These are phyloP conservation scores for Rhamnella rubrinervis DNA, from an alignment of 331 rosid genomes.

Conservation along the genomic window DNA sequence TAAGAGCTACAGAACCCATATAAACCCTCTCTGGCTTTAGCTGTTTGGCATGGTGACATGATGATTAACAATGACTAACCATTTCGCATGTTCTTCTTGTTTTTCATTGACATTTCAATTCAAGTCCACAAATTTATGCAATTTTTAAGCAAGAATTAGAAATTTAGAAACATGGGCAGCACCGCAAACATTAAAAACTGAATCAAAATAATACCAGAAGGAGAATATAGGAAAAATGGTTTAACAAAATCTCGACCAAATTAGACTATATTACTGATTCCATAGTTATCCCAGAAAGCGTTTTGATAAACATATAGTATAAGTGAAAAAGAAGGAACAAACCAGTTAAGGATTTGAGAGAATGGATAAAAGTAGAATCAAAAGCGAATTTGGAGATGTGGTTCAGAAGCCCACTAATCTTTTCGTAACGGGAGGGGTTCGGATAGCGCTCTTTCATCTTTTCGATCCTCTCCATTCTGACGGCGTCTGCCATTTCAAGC, in stretches of 20 bases:
- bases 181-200: not conserved
- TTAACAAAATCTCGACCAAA: not conserved
- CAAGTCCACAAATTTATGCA: not conserved
- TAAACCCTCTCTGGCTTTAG: no score
- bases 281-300: not conserved
- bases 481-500: conserved; percentile 14
- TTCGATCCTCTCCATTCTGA: not conserved
- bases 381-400: conserved; percentile 54
- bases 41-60: no score
- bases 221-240: no score
- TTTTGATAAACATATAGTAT: not conserved
- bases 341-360: conserved; percentile 55
- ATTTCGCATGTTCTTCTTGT: not conserved
- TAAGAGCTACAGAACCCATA: not conserved
- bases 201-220: no score
- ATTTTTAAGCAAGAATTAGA: not conserved
- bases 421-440: conserved; percentile 9
- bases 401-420: conserved; percentile 31
- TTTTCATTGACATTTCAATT: not conserved
- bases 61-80: not conserved
- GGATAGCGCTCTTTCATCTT: conserved; percentile 2
- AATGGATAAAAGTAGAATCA: conserved; percentile 47
- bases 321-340: conserved; percentile 14
- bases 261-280: no score
- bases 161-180: not conserved